A percentile compares a stretch with the other conserved stretches of the same genome.
phyloP scores from a whole-genome alignment of 129 eudicot species.

The Helianthus annuus region DNA sequence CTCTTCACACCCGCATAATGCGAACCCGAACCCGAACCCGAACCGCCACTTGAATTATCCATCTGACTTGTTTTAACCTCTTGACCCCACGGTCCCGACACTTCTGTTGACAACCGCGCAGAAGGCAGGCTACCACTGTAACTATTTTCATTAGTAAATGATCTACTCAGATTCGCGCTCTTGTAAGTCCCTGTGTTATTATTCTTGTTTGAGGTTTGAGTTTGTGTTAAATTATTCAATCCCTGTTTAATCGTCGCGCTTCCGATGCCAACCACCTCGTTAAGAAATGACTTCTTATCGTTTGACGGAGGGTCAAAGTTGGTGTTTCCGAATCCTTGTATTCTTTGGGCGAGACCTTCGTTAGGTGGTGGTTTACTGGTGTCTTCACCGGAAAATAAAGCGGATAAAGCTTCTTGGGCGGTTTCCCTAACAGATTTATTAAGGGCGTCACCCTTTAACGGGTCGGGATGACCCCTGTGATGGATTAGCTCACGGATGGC shows the following conservation, averaged over 20 bases:
- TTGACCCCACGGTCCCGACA: conserved; percentile 61
- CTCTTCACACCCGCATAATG: conserved; percentile 53
- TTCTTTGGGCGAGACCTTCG: conserved; percentile 64
- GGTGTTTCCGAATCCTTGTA: conserved; percentile 89
- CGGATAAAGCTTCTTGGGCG: conserved; percentile 92
- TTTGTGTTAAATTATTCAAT: conserved; percentile 54
- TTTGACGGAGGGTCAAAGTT: conserved; percentile 65
- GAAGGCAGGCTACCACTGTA: conserved; percentile 39
- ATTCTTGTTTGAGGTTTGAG: conserved; percentile 49
- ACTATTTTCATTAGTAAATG: conserved; percentile 70
- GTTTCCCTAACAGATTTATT: conserved; percentile 89
- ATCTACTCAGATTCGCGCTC: conserved; percentile 70
- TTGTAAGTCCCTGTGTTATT: conserved; percentile 68
- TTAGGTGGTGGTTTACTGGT: conserved; percentile 64
- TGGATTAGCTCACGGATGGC: conserved; percentile 82
- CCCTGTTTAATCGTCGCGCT: conserved; percentile 82
- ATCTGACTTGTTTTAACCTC: conserved; percentile 45
- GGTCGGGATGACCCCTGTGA: conserved; percentile 84
- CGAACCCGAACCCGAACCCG: conserved; percentile 36
- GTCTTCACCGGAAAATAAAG: conserved; percentile 78
- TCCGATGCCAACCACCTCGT: conserved; percentile 82
- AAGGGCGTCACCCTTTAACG: conserved; percentile 86
- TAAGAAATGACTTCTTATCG: conserved; percentile 72
- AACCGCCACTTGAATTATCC: conserved; percentile 51
- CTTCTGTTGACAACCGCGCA: conserved; percentile 45